phyloP scores from a whole-genome alignment of 768 basidiomycete genomes.

The Lepiota venenata region DNA sequence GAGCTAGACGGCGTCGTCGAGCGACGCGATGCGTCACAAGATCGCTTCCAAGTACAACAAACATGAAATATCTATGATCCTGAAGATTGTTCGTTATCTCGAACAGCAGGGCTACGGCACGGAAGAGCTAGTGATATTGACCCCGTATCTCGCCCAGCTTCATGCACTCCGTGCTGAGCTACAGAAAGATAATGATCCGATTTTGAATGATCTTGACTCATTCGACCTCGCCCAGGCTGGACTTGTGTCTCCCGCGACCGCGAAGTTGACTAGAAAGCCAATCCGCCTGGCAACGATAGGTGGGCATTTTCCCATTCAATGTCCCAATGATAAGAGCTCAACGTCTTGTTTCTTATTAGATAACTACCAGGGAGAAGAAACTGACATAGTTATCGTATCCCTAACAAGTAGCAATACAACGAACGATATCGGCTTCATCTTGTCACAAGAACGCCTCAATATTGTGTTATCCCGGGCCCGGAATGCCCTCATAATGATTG shows the following conservation, averaged over 20 bases:
- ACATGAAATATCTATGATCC: conserved; percentile 58
- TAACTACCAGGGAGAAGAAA: conserved; percentile 78
- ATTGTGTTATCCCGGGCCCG: conserved; percentile 70
- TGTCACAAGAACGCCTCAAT: conserved; percentile 63
- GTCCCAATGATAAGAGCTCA: background rate
- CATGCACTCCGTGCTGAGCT: conserved; percentile 43
- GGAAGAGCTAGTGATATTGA: conserved; percentile 58
- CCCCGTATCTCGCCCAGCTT: conserved; percentile 69
- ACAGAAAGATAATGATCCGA: conserved; percentile 47
- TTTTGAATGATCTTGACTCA: conserved; percentile 61
- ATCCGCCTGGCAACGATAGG: conserved; percentile 67
- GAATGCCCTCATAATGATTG: conserved; percentile 61
- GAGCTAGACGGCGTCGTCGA: conserved; percentile 38
- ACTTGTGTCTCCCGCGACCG: conserved; percentile 35
- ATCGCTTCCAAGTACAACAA: conserved; percentile 59
- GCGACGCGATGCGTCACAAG: conserved; percentile 40
- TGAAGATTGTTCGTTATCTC: conserved; percentile 64
- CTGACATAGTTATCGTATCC: conserved; percentile 60
- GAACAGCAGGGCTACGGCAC: conserved; percentile 66
- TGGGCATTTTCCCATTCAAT: conserved; percentile 20
- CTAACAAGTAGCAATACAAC: conserved; percentile 56
- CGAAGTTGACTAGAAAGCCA: conserved; percentile 37
- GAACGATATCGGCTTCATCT: conserved; percentile 70
- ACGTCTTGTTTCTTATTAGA: conserved; percentile 33
- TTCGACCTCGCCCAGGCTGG: conserved; percentile 58